phyloP scores from a whole-genome alignment of 2,329 filamentous ascomycete genomes.

The Colletotrichum abscissum region DNA sequence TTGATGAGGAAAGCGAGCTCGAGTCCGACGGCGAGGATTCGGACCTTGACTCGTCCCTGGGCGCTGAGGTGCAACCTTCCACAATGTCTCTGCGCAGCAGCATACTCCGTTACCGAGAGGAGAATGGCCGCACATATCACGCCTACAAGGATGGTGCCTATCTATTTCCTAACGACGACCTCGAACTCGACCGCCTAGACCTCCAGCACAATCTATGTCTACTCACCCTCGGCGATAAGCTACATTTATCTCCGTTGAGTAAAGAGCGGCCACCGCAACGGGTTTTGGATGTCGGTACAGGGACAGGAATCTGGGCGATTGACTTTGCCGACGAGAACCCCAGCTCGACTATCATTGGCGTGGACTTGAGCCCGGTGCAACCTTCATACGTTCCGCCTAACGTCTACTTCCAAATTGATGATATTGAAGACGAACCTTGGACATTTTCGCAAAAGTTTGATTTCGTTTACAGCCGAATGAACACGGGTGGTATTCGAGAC shows the following conservation, averaged over 20 bases:
- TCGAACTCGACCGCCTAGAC: constrained; percentile 48
- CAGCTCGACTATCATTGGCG: constrained; percentile 59
- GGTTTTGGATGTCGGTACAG: constrained; percentile 59
- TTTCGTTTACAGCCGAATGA: constrained; percentile 39
- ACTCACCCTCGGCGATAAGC: constrained; percentile 45
- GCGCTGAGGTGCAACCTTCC: constrained; percentile 35
- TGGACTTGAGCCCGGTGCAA: constrained; percentile 69
- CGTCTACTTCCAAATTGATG: constrained; percentile 69
- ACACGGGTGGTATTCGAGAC: constrained; percentile 36
- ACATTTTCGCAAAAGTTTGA: constrained; percentile 46
- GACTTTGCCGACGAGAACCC: constrained; percentile 60
- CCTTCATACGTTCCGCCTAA: constrained; percentile 68
- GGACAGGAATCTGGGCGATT: constrained; percentile 58
- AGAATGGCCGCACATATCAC: constrained; percentile 53
- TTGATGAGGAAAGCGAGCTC: background rate
- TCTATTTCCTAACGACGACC: constrained; percentile 37
- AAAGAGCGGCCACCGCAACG: constrained; percentile 39
- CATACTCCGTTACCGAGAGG: constrained; percentile 48
- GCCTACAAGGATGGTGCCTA: constrained; percentile 39
- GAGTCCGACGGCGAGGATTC: constrained; percentile 1
- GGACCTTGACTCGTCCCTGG: constrained; percentile 26
- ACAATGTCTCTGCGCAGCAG: constrained; percentile 48
- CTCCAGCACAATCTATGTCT: constrained; percentile 50
- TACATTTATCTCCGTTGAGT: constrained; percentile 42
- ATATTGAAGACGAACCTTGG: constrained; percentile 53